Evolutionary conservation across 495 filamentous ascomycete species (phyloP).

Genomic region (Neurospora sp.): DNA sequence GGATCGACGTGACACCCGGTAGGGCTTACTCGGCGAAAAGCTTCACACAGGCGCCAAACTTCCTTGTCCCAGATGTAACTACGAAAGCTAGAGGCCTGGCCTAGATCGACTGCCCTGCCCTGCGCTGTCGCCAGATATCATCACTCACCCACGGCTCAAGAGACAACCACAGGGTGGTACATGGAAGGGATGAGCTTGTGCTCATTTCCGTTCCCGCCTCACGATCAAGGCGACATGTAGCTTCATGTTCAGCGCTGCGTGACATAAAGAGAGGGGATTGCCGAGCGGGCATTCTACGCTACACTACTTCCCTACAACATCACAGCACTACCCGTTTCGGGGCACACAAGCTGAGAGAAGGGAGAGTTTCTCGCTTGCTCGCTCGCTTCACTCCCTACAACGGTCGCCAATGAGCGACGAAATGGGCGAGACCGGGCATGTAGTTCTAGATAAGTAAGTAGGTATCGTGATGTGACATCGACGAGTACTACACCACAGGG

Average conservation of each 20-base stretch:
- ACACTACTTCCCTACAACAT: neutral
- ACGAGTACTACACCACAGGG: neutral
- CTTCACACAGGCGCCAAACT: neutral
- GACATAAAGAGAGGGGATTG: neutral
- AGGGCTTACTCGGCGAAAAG: neutral
- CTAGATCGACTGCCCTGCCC: neutral
- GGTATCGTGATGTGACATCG: neutral
- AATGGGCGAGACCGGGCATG: neutral
- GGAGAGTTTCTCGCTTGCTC: neutral
- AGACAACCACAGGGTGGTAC: neutral
- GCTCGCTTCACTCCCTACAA: neutral
- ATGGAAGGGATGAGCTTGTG: neutral
- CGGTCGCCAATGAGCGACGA: neutral
- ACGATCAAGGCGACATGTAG: neutral
- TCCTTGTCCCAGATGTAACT: neutral
- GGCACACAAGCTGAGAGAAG: neutral
- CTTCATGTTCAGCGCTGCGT: neutral
- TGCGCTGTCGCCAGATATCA: neutral
- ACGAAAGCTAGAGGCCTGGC: neutral
- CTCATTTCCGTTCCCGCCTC: neutral
- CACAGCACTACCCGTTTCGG: neutral
- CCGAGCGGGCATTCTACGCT: neutral
- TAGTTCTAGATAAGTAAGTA: no score
- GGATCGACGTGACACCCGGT: neutral
- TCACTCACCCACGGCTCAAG: neutral